Percentiles rank a stretch among this genome's conserved stretches.
These are phyloP conservation scores for Calcarisporium arbuscula DNA, from an alignment of 2,329 filamentous ascomycete genomes.

Conservation along the genomic window DNA sequence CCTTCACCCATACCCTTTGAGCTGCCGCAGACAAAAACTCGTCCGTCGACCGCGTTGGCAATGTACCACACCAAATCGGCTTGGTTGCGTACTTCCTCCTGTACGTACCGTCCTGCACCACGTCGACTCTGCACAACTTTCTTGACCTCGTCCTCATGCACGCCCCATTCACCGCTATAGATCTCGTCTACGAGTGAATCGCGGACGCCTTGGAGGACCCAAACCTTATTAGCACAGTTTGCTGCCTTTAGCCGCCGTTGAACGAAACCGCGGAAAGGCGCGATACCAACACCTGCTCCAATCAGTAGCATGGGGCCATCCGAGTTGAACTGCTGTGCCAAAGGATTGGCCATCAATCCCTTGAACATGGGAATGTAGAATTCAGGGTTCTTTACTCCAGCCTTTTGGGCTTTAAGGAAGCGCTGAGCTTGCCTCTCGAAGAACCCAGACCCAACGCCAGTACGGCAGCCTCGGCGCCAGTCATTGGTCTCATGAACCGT, in stretches of 20 bases:
- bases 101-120: constrained; percentile 84
- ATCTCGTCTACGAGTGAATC: constrained; percentile 93
- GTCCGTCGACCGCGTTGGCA: constrained; percentile 90
- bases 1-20: constrained; percentile 97
- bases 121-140: constrained; percentile 70
- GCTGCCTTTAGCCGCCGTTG: constrained; percentile 88
- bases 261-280: constrained; percentile 95
- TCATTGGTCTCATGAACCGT: constrained; percentile 83
- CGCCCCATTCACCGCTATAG: constrained; percentile 93
- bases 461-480: constrained; percentile 66
- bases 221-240: constrained; percentile 96
- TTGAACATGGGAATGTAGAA: constrained; percentile 95
- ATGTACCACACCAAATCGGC: constrained; percentile 98
- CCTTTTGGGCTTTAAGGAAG: constrained; percentile 61
- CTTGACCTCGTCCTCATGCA: constrained; percentile 82
- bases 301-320: constrained; percentile 98
- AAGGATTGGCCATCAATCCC: constrained; percentile 92
- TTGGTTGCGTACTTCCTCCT: constrained; percentile 87
- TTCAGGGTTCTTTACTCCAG: constrained; percentile 51
- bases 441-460: constrained; percentile 87
- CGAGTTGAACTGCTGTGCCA: constrained; percentile 83
- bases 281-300: constrained; percentile 92
- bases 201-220: constrained; percentile 91
- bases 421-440: constrained; percentile 77
- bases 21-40: constrained; percentile 93